These are phyloP conservation scores for Corylus heterophylla DNA, from an alignment of 306 rosid genomes.

Conservation along the genomic window DNA sequence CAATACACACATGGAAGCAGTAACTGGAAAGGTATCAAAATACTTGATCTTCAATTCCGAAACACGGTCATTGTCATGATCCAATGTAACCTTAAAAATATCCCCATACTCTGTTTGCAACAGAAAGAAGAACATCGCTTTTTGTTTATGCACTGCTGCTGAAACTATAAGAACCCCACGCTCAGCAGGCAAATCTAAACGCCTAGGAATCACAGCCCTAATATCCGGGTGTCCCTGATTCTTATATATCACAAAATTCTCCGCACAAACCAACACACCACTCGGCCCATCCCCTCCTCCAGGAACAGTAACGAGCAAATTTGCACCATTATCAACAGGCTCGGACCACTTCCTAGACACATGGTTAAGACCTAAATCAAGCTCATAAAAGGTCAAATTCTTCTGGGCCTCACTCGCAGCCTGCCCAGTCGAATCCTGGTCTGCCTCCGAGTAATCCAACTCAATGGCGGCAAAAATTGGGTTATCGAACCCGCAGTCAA, in stretches of 20 bases:
- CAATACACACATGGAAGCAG: slow-evolving; percentile 92
- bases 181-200: slow-evolving; percentile 78
- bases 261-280: slow-evolving; percentile 95
- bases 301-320: slow-evolving; percentile 91
- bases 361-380: slow-evolving; percentile 90
- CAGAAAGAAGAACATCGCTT: slow-evolving; percentile 83
- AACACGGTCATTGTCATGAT: slow-evolving; percentile 73
- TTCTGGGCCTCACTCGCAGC: slow-evolving; percentile 87
- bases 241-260: slow-evolving; percentile 92
- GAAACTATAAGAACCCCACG: slow-evolving; percentile 95
- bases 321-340: slow-evolving; percentile 91
- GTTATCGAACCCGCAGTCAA: slow-evolving; percentile 96
- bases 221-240: slow-evolving; percentile 86
- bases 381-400: slow-evolving; percentile 82
- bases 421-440: slow-evolving; percentile 79
- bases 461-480: slow-evolving; percentile 93
- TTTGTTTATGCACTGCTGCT: slow-evolving; percentile 83
- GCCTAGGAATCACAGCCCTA: slow-evolving; percentile 92
- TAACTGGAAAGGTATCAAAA: slow-evolving; percentile 92
- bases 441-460: slow-evolving; percentile 87
- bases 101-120: slow-evolving; percentile 97
- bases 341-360: slow-evolving; percentile 97
- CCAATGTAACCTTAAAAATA: slow-evolving; percentile 86
- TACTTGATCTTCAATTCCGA: slow-evolving; percentile 79
- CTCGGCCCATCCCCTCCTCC: slow-evolving; percentile 98